These are phyloP conservation scores for Heterobasidion occidentale DNA, from an alignment of 1,284 basidiomycete species.

Conservation along the genomic window DNA sequence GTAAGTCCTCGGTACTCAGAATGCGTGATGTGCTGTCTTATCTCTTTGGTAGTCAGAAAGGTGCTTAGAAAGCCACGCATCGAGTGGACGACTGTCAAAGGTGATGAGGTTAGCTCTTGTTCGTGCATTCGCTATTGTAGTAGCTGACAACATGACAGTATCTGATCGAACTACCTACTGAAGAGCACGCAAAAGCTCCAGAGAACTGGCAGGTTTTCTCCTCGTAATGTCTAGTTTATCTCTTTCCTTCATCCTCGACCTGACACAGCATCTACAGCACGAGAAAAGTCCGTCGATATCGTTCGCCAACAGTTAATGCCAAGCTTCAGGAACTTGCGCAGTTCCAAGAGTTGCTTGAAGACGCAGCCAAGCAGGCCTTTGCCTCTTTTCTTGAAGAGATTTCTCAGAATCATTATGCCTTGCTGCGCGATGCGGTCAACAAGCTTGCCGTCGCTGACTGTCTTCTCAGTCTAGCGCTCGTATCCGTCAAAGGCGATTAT, in stretches of 20 bases:
- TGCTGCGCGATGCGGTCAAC: slow-evolving; percentile 68
- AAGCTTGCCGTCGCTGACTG: slow-evolving; percentile 80
- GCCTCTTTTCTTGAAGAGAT: slow-evolving; percentile 65
- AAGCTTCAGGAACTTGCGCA: slow-evolving; percentile 73
- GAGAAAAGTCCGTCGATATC: slow-evolving; percentile 72
- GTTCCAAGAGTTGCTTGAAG: slow-evolving; percentile 68
- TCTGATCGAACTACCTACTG: slow-evolving; percentile 70
- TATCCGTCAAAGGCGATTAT: slow-evolving; percentile 71
- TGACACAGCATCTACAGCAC: slow-evolving; percentile 44
- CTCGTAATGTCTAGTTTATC: slow-evolving; percentile 34
- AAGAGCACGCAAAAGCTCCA: slow-evolving; percentile 70
- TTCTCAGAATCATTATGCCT: slow-evolving; percentile 54
- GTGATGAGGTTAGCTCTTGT: slow-evolving; percentile 53
- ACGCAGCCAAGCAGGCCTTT: slow-evolving; percentile 63
- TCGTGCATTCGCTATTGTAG: no score
- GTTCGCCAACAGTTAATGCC: slow-evolving; percentile 64
- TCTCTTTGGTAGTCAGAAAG: slow-evolving; percentile 52
- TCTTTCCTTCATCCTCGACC: not conserved
- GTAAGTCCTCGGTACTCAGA: slow-evolving; percentile 29
- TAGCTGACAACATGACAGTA: slow-evolving; percentile 35
- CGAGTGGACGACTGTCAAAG: slow-evolving; percentile 63
- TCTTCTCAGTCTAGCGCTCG: slow-evolving; percentile 60
- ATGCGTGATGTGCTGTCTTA: not conserved
- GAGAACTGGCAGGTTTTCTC: slow-evolving; percentile 76
- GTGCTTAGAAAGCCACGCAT: slow-evolving; percentile 67